These are phyloP conservation scores for Chlamydomonas sp. DNA, from an alignment of 139 green algal species.

Conservation along the genomic window DNA sequence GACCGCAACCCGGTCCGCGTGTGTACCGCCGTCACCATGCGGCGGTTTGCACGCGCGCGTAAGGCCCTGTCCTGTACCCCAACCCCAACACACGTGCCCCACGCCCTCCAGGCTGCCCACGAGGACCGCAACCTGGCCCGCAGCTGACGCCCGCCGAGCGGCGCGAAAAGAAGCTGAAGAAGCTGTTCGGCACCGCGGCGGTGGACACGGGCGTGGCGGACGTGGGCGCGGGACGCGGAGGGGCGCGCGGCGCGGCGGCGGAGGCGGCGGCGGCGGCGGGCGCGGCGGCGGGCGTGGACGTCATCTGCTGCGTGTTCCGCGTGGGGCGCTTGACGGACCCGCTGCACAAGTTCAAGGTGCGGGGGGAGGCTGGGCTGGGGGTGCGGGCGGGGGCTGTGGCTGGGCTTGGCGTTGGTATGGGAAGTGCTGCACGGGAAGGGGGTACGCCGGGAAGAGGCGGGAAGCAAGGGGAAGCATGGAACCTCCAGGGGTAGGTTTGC, in stretches of 20 bases:
- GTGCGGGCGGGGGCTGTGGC: slow-evolving; percentile 63
- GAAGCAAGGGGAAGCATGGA: no score
- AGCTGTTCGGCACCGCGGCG: slow-evolving; percentile 81
- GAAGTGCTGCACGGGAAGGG: no score
- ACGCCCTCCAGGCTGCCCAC: slow-evolving; percentile 75
- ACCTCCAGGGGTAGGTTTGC: no score
- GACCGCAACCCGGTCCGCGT: no score
- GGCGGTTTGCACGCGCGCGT: no score
- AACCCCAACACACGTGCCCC: no score
- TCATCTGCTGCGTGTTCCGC: slow-evolving; percentile 47
- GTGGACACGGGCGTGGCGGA: slow-evolving; percentile 1
- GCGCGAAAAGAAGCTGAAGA: slow-evolving; percentile 94
- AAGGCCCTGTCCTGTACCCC: no score
- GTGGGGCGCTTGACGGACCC: slow-evolving; percentile 25
- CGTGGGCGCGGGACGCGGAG: background rate
- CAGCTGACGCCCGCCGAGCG: slow-evolving; percentile 93
- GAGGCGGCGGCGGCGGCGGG: background rate
- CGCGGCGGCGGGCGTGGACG: slow-evolving; percentile 26
- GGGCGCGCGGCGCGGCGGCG: background rate
- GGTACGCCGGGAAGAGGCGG: no score
- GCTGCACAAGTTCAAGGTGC: slow-evolving; percentile 20
- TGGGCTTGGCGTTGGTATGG: slow-evolving; percentile 11
- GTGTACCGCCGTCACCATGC: background rate
- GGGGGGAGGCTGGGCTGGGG: background rate
- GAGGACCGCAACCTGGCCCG: slow-evolving; percentile 95